Conservation (phyloP, 2,329 filamentous ascomycete species). For the Beauveria sp. region DNA sequence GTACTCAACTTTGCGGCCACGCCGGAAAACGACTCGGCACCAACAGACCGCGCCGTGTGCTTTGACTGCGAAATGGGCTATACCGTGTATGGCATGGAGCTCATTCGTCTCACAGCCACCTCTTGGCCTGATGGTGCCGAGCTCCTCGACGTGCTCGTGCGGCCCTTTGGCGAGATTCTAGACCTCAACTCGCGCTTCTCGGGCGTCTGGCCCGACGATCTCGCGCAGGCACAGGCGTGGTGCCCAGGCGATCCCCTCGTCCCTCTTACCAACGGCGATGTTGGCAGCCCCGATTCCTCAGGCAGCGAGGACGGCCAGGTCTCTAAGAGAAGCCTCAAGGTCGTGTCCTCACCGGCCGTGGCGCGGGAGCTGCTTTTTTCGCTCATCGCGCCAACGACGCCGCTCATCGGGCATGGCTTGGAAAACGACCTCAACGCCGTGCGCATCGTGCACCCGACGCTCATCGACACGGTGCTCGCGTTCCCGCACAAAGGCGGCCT, state of each 20-base stretch:
- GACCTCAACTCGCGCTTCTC: slow-evolving; percentile 92
- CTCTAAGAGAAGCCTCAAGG: slow-evolving; percentile 46
- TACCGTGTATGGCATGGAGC: slow-evolving; percentile 78
- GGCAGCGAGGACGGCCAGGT: slow-evolving; percentile 23
- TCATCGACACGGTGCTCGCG: slow-evolving; percentile 80
- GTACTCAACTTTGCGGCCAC: slow-evolving; percentile 76
- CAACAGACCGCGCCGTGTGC: slow-evolving; percentile 57
- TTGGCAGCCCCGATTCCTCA: slow-evolving; percentile 1
- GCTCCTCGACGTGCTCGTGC: slow-evolving; percentile 77
- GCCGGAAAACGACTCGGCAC: slow-evolving; percentile 52
- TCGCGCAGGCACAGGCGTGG: slow-evolving; percentile 59
- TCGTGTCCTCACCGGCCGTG: slow-evolving; percentile 65
- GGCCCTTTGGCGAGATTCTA: slow-evolving; percentile 73
- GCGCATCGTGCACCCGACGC: slow-evolving; percentile 73
- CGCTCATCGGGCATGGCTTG: slow-evolving; percentile 84
- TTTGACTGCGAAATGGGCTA: slow-evolving; percentile 99
- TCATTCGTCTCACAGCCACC: slow-evolving; percentile 82
- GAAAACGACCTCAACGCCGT: slow-evolving; percentile 90
- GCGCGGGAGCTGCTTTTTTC: slow-evolving; percentile 74
- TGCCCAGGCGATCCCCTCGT: slow-evolving; percentile 19
- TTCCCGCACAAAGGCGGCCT: slow-evolving; percentile 73
- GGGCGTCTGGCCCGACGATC: slow-evolving; percentile 73
- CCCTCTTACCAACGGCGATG: slow-evolving; percentile 19
- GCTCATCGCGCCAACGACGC: slow-evolving; percentile 66
- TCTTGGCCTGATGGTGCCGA: slow-evolving; percentile 73